Evolutionary conservation across 768 basidiomycete species (phyloP).

Genomic region (Dioszegia hungarica): DNA sequence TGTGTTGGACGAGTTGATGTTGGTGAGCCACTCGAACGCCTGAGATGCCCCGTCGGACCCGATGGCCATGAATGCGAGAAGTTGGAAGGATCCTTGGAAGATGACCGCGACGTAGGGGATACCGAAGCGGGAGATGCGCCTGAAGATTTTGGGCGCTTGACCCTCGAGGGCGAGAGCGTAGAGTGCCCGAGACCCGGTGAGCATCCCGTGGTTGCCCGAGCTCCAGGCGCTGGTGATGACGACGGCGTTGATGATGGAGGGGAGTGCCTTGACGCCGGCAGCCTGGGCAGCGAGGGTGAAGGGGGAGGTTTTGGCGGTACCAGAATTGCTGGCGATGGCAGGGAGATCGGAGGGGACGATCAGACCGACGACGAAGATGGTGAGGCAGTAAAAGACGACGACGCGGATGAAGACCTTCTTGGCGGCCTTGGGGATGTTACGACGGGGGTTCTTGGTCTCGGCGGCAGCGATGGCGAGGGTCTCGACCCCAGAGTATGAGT

Average conservation of each 20-base stretch:
- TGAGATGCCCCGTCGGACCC: slow-evolving; percentile 14
- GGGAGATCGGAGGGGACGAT: slow-evolving; percentile 37
- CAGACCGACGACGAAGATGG: slow-evolving; percentile 39
- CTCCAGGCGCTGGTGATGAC: slow-evolving; percentile 38
- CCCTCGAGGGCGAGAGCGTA: slow-evolving; percentile 44
- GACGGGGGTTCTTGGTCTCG: slow-evolving; percentile 18
- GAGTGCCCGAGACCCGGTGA: slow-evolving; percentile 36
- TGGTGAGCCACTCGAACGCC: slow-evolving; percentile 30
- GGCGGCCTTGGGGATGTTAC: slow-evolving; percentile 8
- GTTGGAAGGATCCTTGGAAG: slow-evolving; percentile 12
- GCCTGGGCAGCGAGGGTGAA: slow-evolving; percentile 24
- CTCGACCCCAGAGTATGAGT: slow-evolving; percentile 19
- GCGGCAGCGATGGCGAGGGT: slow-evolving; percentile 20
- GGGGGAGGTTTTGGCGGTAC: slow-evolving; percentile 37
- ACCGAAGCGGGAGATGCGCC: slow-evolving; percentile 33
- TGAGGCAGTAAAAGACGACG: slow-evolving; percentile 26
- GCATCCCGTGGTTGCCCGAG: slow-evolving; percentile 42
- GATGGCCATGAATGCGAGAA: slow-evolving; percentile 22
- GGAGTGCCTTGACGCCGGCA: slow-evolving; percentile 37
- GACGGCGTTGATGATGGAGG: slow-evolving; percentile 41
- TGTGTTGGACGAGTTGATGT: slow-evolving; percentile 20
- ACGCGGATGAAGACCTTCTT: slow-evolving; percentile 13
- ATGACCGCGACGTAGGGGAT: slow-evolving; percentile 43
- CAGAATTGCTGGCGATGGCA: slow-evolving; percentile 13
- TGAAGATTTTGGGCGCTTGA: slow-evolving; percentile 40